Conservation (phyloP, 805 yeast genomes). For the Lachancea kluyveri region DNA sequence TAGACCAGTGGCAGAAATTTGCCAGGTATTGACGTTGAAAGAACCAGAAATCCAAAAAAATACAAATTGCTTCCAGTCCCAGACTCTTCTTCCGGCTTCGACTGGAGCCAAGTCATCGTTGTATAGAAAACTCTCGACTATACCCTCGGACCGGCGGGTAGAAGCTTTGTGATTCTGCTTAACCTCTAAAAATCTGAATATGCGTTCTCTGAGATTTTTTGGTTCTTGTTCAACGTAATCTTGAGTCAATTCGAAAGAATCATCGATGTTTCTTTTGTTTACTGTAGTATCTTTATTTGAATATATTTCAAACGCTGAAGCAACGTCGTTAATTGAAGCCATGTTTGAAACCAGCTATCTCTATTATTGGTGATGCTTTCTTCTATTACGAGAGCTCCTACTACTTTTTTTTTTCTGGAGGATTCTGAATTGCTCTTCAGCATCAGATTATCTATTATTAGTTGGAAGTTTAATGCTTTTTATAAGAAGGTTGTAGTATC, state of each 20-base stretch:
- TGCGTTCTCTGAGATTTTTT: slow-evolving; percentile 4
- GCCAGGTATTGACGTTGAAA: slow-evolving; percentile 88
- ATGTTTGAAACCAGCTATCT: no score
- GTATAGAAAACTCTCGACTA: slow-evolving; percentile 43
- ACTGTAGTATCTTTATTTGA: slow-evolving; percentile 2
- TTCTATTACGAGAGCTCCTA: no score
- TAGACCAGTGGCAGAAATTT: slow-evolving; percentile 84
- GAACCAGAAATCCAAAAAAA: slow-evolving; percentile 87
- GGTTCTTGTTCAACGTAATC: no score
- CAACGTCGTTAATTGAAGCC: slow-evolving; percentile 6
- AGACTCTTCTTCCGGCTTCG: slow-evolving; percentile 62
- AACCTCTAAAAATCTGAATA: slow-evolving; percentile 9
- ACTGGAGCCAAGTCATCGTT: slow-evolving; percentile 80
- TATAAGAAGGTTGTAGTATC: no score
- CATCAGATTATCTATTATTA: no score
- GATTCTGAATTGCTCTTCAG: no score
- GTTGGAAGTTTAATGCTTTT: no score
- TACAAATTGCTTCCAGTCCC: slow-evolving; percentile 81
- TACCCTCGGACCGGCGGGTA: slow-evolving; percentile 9
- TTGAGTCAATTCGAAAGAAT: no score
- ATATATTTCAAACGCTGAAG: slow-evolving; percentile 9
- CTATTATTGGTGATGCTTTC: no score
- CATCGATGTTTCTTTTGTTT: slow-evolving; percentile 1
- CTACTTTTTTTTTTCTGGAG: no score
- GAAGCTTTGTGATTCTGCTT: slow-evolving; percentile 9